Evolutionary conservation across 352 stramenopile species (phyloP).

Genomic region (Pythium aristosporum): DNA sequence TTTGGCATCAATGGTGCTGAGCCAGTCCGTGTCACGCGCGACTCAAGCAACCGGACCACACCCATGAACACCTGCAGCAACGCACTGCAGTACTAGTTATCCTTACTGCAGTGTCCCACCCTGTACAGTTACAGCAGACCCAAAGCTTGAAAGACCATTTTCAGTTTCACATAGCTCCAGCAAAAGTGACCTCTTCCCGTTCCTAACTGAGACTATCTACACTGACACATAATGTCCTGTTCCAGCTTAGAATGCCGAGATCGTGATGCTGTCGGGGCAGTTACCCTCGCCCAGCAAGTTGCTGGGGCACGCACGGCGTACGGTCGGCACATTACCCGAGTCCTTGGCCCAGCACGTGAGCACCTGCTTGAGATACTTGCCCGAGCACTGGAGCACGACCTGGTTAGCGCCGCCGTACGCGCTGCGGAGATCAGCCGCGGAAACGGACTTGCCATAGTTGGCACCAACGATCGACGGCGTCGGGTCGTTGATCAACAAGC

Average conservation of each 20-base stretch:
- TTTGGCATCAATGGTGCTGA: too few species aligned
- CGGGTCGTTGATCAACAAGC: constrained; percentile 62
- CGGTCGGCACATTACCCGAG: constrained; percentile 44
- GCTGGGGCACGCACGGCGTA: constrained; percentile 41
- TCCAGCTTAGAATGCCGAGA: constrained; percentile 9
- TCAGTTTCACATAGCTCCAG: too few species aligned
- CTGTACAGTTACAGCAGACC: too few species aligned
- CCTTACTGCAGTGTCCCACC: too few species aligned
- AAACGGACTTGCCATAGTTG: constrained; percentile 54
- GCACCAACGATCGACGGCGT: constrained; percentile 58
- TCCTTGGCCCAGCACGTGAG: constrained; percentile 77
- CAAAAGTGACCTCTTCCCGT: too few species aligned
- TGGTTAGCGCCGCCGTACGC: constrained; percentile 24
- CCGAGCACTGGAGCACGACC: constrained; percentile 41
- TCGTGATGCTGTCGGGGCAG: constrained; percentile 43
- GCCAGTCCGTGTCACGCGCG: too few species aligned
- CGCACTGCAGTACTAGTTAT: too few species aligned
- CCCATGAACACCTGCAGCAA: too few species aligned
- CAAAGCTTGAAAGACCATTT: too few species aligned
- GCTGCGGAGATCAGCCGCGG: constrained; percentile 37
- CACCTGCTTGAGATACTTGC: constrained; percentile 55
- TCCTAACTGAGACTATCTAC: background rate
- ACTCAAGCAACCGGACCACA: too few species aligned
- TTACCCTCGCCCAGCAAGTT: constrained; percentile 71
- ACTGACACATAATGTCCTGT: background rate